These are phyloP conservation scores for Botryotinia convoluta DNA, from an alignment of 2,329 filamentous ascomycete species.

Conservation along the genomic window DNA sequence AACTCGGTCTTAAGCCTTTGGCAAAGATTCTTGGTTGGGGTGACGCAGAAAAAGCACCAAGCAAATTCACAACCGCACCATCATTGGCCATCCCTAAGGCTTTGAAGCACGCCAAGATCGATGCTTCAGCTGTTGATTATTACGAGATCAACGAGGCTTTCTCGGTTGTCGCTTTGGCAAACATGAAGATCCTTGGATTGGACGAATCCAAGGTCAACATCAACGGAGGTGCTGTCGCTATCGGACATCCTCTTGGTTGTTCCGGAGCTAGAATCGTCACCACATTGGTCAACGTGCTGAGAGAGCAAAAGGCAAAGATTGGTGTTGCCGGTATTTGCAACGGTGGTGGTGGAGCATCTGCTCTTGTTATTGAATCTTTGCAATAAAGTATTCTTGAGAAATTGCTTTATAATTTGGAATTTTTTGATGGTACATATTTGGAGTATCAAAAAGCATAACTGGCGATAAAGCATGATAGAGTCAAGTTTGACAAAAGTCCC, in stretches of 20 bases:
- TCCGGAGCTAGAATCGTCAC: slow-evolving; percentile 92
- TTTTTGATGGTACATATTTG: slow-evolving; percentile 10
- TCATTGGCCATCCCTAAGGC: slow-evolving; percentile 96
- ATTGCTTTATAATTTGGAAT: neutral
- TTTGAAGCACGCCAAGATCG: slow-evolving; percentile 86
- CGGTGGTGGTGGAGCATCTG: slow-evolving; percentile 91
- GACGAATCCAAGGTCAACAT: slow-evolving; percentile 87
- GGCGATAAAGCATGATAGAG: neutral
- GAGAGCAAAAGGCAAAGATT: slow-evolving; percentile 89
- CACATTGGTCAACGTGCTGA: slow-evolving; percentile 84
- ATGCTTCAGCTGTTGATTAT: slow-evolving; percentile 75
- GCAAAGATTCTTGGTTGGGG: slow-evolving; percentile 98
- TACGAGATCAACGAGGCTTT: slow-evolving; percentile 99
- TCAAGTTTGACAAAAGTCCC: neutral
- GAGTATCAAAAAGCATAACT: slow-evolving; percentile 15
- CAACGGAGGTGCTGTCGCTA: slow-evolving; percentile 90
- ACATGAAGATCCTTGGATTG: slow-evolving; percentile 86
- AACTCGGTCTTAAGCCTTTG: slow-evolving; percentile 85
- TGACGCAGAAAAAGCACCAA: slow-evolving; percentile 85
- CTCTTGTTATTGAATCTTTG: slow-evolving; percentile 75
- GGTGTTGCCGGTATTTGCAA: slow-evolving; percentile 97
- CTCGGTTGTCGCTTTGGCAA: slow-evolving; percentile 91
- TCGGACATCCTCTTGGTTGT: slow-evolving; percentile 91
- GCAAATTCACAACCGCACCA: slow-evolving; percentile 94
- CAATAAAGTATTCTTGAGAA: slow-evolving; percentile 29